Percentiles rank a stretch among this genome's conserved stretches.
Evolutionary conservation across 192 early-diverging fungal genomes (phyloP).

Genomic region (Linnemannia exigua): DNA sequence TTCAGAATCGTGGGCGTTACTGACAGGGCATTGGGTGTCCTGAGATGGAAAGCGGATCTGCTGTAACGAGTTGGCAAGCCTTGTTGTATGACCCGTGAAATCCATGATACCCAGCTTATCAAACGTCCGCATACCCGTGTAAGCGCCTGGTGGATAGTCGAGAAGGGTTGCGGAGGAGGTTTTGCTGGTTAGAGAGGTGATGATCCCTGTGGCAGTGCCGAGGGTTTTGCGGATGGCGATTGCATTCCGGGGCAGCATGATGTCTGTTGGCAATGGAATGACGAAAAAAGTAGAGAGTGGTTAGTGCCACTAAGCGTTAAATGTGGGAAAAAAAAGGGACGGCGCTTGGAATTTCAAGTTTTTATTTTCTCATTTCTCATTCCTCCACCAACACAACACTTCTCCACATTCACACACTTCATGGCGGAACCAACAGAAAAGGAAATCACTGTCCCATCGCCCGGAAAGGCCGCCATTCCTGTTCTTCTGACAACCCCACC

Average conservation of each 20-base stretch:
- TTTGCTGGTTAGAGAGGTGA: constrained; percentile 24
- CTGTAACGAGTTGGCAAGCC: constrained; percentile 64
- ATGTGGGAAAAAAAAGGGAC: background rate
- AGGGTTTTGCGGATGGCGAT: constrained; percentile 29
- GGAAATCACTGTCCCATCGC: constrained; percentile 37
- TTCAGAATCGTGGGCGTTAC: background rate
- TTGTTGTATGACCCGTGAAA: constrained; percentile 63
- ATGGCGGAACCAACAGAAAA: constrained; percentile 47
- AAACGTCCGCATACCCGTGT: constrained; percentile 76
- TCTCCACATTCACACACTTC: background rate
- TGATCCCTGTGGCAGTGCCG: constrained; percentile 15
- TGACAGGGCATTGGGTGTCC: background rate
- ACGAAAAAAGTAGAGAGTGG: background rate
- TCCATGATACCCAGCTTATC: constrained; percentile 66
- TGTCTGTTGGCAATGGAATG: background rate
- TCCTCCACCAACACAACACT: background rate
- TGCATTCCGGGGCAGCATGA: constrained; percentile 31
- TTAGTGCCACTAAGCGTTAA: background rate
- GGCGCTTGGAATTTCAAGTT: background rate
- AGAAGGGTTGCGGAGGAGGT: constrained; percentile 30
- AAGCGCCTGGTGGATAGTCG: constrained; percentile 65
- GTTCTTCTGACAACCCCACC: constrained; percentile 40
- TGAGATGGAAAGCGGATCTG: constrained; percentile 57
- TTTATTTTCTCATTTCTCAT: background rate
- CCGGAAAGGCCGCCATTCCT: constrained; percentile 39